Base-by-base conservation (phyloP, 371 early-diverging fungal genomes). In the Zopfochytrium polystomum region DNA sequence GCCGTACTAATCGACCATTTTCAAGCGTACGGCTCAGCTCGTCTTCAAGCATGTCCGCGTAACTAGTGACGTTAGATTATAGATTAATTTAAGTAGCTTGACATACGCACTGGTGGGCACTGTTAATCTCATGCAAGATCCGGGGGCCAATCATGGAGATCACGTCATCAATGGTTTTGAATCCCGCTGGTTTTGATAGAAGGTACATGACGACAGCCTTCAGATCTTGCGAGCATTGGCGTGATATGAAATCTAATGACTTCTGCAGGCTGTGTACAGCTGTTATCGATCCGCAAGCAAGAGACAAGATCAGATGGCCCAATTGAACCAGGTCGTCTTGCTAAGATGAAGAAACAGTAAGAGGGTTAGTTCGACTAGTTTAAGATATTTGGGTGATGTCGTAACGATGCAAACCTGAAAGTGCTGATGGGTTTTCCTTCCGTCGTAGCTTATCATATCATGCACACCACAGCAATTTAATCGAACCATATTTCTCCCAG, bases 321-420 rank as follows among this genome's bases (percentile, higher is more conserved):
- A 96, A 87, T 29, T 87, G 77, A 45, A 89, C 74, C 52, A 93
- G 76, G 63, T 96, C 96, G 44, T 90, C 90, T 78, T 93, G 95
- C 80, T 93, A 77, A 35, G 25, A 34, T 49, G 15, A 1, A 55
- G 9, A 20, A n/a, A 26, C 15, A 32, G 60, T 13, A 5, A 26
- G 29, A 9, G 23, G 31, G 31, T 22, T 4, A 6, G 7, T 22
- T 4, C 26, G 4, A 4, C 22, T 9, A 20, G 51, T 5, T 6
- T 51, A 11, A 11, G 7, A 51, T 26, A 30, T 11, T 4, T 7
- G 3, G 7, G 29, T 27, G 5, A 5, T 5, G 20, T 46, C 15
- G 13, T 22, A 50, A 32, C 32, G 44, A 34, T 29, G 33, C 59
- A 18, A 50, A 81, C 87, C 79, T 88, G 87, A 58, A 79, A 78